Evolutionary conservation across 176 grass and related monocot species (phyloP).

Genomic region (Thinopyrum elongatum): DNA sequence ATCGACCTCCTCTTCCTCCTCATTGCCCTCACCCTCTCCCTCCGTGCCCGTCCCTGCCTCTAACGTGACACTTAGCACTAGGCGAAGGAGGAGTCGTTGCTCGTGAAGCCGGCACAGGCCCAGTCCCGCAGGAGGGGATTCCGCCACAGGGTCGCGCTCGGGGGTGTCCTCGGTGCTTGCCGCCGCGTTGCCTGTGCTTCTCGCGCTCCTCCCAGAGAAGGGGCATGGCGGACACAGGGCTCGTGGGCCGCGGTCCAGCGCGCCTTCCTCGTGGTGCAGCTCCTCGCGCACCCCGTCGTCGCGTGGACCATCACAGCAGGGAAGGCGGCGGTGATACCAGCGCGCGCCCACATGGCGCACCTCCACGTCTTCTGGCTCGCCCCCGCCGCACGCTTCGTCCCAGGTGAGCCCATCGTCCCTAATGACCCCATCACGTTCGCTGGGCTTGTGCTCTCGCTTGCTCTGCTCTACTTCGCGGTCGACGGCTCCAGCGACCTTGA

Average conservation of each 20-base stretch:
- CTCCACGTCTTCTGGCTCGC: conserved; percentile 54
- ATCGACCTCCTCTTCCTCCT: conserved; percentile 38
- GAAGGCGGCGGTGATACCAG: not conserved
- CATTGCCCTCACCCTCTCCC: conserved; percentile 33
- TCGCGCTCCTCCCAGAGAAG: not conserved
- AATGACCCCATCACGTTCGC: conserved; percentile 41
- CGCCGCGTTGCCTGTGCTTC: conserved; percentile 20
- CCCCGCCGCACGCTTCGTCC: not conserved
- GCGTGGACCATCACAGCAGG: conserved; percentile 23
- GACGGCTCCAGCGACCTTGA: conserved; percentile 9
- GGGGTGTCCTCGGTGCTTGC: conserved; percentile 15
- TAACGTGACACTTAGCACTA: not conserved
- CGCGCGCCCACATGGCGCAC: conserved; percentile 3
- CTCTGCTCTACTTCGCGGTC: conserved; percentile 26
- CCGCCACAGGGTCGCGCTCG: conserved; percentile 24
- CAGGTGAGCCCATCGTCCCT: conserved; percentile 7
- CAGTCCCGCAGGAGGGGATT: not conserved
- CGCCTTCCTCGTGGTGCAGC: conserved; percentile 42
- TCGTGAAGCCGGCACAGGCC: not conserved
- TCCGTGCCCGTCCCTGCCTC: conserved; percentile 12
- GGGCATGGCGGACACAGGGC: too few species aligned
- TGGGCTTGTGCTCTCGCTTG: conserved; percentile 36
- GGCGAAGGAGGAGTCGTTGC: conserved; percentile 18
- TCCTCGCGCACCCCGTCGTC: conserved; percentile 32
- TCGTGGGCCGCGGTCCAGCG: conserved; percentile 22